Evolutionary conservation across 2,329 filamentous ascomycete genomes (phyloP).

Genomic region (Epichloe gansuensis): DNA sequence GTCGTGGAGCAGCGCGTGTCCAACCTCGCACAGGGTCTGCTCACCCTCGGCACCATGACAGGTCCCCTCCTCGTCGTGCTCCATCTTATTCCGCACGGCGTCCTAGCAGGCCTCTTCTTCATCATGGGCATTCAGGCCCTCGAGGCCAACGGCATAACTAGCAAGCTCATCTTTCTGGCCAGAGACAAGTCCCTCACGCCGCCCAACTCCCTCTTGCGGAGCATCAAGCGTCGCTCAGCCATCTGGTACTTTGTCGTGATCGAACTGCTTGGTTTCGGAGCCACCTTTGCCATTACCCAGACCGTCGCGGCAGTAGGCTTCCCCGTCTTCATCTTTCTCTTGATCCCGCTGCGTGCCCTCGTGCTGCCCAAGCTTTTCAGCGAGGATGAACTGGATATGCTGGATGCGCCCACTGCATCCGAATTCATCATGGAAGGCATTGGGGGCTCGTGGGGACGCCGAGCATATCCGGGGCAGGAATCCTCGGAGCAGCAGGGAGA

Average conservation of each 20-base stretch:
- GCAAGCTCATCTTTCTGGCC: constrained; percentile 57
- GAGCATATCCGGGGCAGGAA: constrained; percentile 9
- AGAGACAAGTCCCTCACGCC: constrained; percentile 52
- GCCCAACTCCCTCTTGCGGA: constrained; percentile 43
- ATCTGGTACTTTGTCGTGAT: constrained; percentile 60
- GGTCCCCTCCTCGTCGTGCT: constrained; percentile 61
- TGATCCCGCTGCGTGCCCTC: constrained; percentile 53
- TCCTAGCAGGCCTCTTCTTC: constrained; percentile 72
- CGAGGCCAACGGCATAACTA: constrained; percentile 62
- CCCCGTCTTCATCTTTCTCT: constrained; percentile 56
- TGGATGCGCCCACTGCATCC: constrained; percentile 66
- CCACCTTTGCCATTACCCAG: constrained; percentile 72
- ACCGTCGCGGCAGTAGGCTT: constrained; percentile 75
- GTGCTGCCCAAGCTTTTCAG: constrained; percentile 51
- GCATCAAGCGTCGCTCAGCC: constrained; percentile 47
- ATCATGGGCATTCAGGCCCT: constrained; percentile 74
- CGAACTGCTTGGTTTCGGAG: constrained; percentile 58
- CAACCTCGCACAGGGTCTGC: constrained; percentile 63
- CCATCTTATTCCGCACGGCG: constrained; percentile 66
- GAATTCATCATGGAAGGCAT: constrained; percentile 66
- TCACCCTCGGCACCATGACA: constrained; percentile 69
- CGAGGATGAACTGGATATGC: constrained; percentile 42
- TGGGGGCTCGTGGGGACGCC: constrained; percentile 45
- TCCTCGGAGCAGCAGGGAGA: background rate
- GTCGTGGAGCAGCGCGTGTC: constrained; percentile 70